Evolutionary conservation across 768 basidiomycete genomes (phyloP).

Genomic region (Naematelia encephala): DNA sequence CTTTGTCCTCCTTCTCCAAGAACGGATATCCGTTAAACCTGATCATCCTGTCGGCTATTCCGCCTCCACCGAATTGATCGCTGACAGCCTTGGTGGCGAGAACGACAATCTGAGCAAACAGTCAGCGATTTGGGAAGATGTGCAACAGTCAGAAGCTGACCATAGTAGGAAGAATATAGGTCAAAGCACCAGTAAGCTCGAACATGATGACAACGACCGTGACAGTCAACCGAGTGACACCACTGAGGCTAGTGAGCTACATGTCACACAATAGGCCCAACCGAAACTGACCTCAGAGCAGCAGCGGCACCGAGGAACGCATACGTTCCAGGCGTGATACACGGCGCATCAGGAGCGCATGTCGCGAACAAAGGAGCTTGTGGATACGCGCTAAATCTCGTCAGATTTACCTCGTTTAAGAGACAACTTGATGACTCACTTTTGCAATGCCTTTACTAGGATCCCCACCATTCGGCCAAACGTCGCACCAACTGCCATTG

Average conservation of each 20-base stretch:
- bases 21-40: slow-evolving; percentile 96
- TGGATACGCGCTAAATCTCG: slow-evolving; percentile 65
- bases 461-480: slow-evolving; percentile 98
- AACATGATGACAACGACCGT: slow-evolving; percentile 99
- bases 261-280: not conserved
- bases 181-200: slow-evolving; percentile 92
- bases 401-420: not conserved
- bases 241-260: slow-evolving; percentile 56
- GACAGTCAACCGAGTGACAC: slow-evolving; percentile 94
- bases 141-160: slow-evolving; percentile 56
- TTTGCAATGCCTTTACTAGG: slow-evolving; percentile 86
- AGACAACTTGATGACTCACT: slow-evolving; percentile 54
- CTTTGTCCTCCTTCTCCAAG: slow-evolving; percentile 82
- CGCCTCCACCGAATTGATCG: slow-evolving; percentile 85
- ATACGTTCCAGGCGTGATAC: slow-evolving; percentile 97
- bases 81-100: slow-evolving; percentile 96
- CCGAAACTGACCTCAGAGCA: slow-evolving; percentile 67
- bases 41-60: slow-evolving; percentile 96
- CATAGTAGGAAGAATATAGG: slow-evolving; percentile 97
- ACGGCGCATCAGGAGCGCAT: slow-evolving; percentile 87
- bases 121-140: not conserved
- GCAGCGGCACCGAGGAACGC: slow-evolving; percentile 97
- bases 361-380: slow-evolving; percentile 81
- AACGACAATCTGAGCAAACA: slow-evolving; percentile 98
- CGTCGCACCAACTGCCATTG: slow-evolving; percentile 96